phyloP scores from a whole-genome alignment of 176 grass and related monocot species.

The Urochloa ruziziensis region DNA sequence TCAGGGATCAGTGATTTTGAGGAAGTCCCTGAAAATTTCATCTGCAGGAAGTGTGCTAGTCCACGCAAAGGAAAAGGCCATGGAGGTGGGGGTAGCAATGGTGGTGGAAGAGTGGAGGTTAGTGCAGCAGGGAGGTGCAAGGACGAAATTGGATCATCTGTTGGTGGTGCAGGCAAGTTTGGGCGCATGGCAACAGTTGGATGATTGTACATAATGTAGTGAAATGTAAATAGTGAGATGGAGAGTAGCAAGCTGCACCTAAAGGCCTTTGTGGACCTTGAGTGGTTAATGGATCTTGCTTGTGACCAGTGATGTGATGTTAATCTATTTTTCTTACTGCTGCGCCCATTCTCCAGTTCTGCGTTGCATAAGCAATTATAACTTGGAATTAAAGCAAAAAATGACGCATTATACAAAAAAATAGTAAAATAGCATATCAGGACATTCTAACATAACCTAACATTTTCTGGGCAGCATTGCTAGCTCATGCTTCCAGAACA shows the following conservation, averaged over 20 bases:
- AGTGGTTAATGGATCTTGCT: slow-evolving; percentile 27
- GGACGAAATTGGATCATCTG: slow-evolving; percentile 51
- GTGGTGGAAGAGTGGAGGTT: slow-evolving; percentile 44
- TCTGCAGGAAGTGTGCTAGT: slow-evolving; percentile 62
- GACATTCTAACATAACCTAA: neutral
- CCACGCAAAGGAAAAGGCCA: slow-evolving; percentile 37
- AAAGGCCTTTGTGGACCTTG: slow-evolving; percentile 33
- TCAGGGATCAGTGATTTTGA: slow-evolving; percentile 79
- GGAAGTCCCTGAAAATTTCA: slow-evolving; percentile 76
- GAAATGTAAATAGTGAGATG: slow-evolving; percentile 53
- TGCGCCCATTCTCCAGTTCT: neutral
- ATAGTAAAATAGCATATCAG: neutral
- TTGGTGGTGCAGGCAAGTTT: slow-evolving; percentile 51
- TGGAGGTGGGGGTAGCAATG: slow-evolving; percentile 23
- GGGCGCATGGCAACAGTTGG: slow-evolving; percentile 59
- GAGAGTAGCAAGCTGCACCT: slow-evolving; percentile 29
- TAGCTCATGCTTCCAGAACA: neutral
- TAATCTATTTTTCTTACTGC: slow-evolving; percentile 28
- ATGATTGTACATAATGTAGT: slow-evolving; percentile 79
- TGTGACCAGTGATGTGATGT: slow-evolving; percentile 27
- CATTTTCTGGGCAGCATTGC: neutral
- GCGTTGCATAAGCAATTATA: neutral
- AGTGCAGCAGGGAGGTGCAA: slow-evolving; percentile 58
- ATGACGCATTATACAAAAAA: neutral
- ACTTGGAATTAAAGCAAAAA: neutral